Percentiles rank a stretch among this genome's conserved stretches.
phyloP scores from a whole-genome alignment of 306 rosid genomes.

The Malus orientalis region DNA sequence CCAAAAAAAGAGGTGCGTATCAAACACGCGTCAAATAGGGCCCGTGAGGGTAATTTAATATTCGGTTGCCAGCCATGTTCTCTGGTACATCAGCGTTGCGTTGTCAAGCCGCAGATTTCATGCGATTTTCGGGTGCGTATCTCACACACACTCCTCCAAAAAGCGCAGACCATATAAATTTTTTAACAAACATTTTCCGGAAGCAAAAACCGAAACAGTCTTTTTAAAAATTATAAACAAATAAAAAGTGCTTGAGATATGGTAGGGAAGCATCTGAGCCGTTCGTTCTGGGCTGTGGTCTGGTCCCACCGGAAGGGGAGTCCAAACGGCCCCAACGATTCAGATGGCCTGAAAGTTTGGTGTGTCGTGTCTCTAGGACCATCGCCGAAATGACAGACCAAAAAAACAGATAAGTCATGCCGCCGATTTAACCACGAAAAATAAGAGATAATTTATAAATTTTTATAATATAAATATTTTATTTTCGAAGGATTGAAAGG shows the following conservation, averaged over 20 bases:
- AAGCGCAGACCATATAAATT: background rate
- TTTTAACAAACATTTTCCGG: background rate
- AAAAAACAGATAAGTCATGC: background rate
- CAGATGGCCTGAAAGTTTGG: background rate
- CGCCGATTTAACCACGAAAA: background rate
- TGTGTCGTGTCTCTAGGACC: background rate
- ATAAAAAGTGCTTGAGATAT: background rate
- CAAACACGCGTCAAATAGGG: background rate
- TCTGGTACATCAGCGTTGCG: conserved; percentile 18
- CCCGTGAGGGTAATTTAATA: background rate
- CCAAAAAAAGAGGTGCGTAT: background rate
- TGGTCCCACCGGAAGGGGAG: background rate
- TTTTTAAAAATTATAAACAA: too few species aligned
- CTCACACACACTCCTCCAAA: background rate
- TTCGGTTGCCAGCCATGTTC: conserved; percentile 26
- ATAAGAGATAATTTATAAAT: background rate
- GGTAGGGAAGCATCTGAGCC: conserved; percentile 1
- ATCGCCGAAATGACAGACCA: background rate
- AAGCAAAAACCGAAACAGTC: too few species aligned
- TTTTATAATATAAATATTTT: background rate
- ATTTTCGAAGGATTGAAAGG: background rate
- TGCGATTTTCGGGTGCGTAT: conserved; percentile 23
- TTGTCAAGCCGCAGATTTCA: conserved; percentile 31
- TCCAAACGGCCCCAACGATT: background rate
- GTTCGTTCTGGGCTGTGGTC: background rate